Percentiles rank a stretch among this genome's conserved stretches.
Conservation (phyloP, 164 flowering plant genomes). For the Umbilicus rupestris region DNA sequence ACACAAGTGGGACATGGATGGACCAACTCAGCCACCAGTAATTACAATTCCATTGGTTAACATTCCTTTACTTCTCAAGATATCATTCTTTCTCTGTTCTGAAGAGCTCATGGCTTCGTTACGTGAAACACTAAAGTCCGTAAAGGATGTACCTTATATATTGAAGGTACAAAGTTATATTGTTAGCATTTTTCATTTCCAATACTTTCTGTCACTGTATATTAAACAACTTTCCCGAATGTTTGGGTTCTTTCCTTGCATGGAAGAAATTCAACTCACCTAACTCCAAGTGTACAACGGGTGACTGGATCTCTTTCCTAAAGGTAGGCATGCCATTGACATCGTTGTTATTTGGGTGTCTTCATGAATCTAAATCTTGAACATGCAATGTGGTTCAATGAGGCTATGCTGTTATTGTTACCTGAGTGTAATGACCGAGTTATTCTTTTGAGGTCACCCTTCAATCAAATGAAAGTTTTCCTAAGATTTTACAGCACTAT, state of each 20-base stretch:
- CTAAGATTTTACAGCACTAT: not conserved
- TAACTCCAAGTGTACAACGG: constrained; percentile 52
- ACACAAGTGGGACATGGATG: not conserved
- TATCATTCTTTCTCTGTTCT: constrained; percentile 75
- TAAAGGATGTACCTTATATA: constrained; percentile 69
- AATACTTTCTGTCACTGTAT: not conserved
- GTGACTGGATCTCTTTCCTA: constrained; percentile 71
- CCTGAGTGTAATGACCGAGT: not conserved
- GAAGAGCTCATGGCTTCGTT: constrained; percentile 74
- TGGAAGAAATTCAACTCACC: constrained; percentile 88
- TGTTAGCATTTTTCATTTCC: constrained; percentile 7
- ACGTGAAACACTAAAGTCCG: constrained; percentile 70
- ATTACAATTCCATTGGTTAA: not conserved
- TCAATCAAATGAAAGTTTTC: not conserved
- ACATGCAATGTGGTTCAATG: not conserved
- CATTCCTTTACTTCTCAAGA: constrained; percentile 35
- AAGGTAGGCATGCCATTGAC: constrained; percentile 39
- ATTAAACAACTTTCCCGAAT: not conserved
- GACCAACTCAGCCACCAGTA: constrained; percentile 3
- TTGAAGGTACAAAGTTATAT: constrained; percentile 48
- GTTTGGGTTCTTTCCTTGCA: constrained; percentile 9
- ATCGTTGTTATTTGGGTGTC: not conserved
- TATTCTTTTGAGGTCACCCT: not conserved
- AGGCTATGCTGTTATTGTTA: not conserved
- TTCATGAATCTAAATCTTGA: no score